A percentile compares a stretch with the other conserved stretches of the same genome.
Evolutionary conservation across 1,284 basidiomycete species (phyloP).

Genomic region (Termitomyces sp.): DNA sequence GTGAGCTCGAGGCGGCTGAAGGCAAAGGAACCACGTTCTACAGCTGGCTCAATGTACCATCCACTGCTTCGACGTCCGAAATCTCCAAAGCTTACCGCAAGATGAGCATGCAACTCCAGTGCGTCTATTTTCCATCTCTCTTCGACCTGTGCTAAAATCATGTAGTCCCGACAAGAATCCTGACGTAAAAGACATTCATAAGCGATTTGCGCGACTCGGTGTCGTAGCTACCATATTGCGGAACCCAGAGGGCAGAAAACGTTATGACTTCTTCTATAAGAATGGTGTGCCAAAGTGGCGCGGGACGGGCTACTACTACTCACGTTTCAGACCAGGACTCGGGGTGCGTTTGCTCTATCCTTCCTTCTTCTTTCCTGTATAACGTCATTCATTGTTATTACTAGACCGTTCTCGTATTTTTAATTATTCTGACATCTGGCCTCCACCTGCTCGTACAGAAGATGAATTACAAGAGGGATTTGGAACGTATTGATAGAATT

Average conservation of each 20-base stretch:
- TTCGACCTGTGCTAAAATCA: conserved; percentile 6
- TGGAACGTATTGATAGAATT: conserved; percentile 66
- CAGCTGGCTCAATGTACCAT: conserved; percentile 73
- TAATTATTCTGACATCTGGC: conserved; percentile 66
- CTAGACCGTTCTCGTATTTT: conserved; percentile 74
- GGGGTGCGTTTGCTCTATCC: conserved; percentile 42
- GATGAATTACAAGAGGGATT: conserved; percentile 73
- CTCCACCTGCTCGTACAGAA: conserved; percentile 78
- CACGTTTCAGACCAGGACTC: conserved; percentile 87
- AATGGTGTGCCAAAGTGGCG: conserved; percentile 89
- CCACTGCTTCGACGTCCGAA: conserved; percentile 65
- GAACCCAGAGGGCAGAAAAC: conserved; percentile 68
- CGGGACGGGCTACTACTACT: conserved; percentile 87
- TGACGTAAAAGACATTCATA: conserved; percentile 73
- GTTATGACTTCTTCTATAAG: conserved; percentile 89
- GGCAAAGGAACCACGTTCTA: conserved; percentile 91
- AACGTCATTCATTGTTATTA: not conserved
- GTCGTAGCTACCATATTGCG: conserved; percentile 82
- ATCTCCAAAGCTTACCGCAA: conserved; percentile 87
- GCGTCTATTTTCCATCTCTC: conserved; percentile 27
- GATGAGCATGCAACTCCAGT: conserved; percentile 86
- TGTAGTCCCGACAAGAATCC: conserved; percentile 90
- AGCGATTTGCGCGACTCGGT: conserved; percentile 83
- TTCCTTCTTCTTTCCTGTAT: not conserved
- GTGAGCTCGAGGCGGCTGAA: conserved; percentile 75